These are phyloP conservation scores for Komagataella ulmi DNA, from an alignment of 805 yeast species.

Conservation along the genomic window DNA sequence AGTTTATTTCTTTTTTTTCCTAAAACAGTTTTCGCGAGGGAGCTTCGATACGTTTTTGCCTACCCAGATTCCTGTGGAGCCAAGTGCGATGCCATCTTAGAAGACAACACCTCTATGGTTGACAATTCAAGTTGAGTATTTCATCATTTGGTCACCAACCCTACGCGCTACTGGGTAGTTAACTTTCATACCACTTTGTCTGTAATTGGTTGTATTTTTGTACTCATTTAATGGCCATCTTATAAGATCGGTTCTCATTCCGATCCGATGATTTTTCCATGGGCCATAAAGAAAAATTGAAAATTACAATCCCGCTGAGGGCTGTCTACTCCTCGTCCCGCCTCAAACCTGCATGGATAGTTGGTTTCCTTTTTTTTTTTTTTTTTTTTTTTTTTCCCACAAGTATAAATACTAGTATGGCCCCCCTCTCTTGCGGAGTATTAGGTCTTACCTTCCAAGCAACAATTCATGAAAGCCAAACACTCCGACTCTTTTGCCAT, in stretches of 20 bases:
- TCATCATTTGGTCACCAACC: no score
- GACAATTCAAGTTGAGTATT: not conserved
- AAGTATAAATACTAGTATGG: not conserved
- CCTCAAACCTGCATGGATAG: not conserved
- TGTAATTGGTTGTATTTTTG: no score
- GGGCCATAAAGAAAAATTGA: not conserved
- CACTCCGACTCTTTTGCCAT: not conserved
- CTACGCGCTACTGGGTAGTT: no score
- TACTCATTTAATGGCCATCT: not conserved
- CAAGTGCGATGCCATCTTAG: not conserved
- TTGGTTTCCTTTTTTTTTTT: not conserved
- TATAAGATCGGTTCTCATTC: not conserved
- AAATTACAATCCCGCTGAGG: not conserved
- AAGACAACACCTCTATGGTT: not conserved
- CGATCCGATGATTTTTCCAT: not conserved
- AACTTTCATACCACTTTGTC: no score
- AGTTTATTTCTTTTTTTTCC: not conserved
- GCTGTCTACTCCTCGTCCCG: not conserved
- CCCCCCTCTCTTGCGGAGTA: not conserved
- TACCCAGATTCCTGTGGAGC: not conserved
- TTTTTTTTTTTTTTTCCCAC: not conserved
- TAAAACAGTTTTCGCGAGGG: not conserved
- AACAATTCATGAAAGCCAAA: not conserved
- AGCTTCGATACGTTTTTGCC: not conserved
- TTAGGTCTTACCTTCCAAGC: not conserved